These are phyloP conservation scores for Neophaeococcomyces mojaviensis DNA, from an alignment of 2,329 filamentous ascomycete genomes.

Conservation along the genomic window DNA sequence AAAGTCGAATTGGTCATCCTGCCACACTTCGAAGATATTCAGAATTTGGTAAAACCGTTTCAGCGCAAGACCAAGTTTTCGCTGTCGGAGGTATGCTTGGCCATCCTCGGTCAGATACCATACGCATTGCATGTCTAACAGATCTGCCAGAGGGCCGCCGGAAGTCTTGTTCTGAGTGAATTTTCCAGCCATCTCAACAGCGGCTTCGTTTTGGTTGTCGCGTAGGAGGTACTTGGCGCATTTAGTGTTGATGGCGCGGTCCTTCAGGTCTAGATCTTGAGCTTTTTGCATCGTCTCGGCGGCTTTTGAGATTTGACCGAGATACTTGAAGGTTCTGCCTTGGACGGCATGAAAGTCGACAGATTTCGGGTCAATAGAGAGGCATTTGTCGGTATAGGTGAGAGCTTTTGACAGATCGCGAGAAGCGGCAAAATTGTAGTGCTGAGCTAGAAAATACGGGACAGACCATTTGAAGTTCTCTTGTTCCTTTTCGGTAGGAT, in stretches of 20 bases:
- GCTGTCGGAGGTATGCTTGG: conserved; percentile 75
- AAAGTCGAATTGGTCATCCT: conserved; percentile 98
- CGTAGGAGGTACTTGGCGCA: conserved; percentile 93
- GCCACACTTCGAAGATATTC: conserved; percentile 94
- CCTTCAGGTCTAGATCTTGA: conserved; percentile 74
- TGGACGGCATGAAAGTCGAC: conserved; percentile 94
- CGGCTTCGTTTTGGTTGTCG: conserved; percentile 82
- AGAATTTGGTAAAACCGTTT: conserved; percentile 86
- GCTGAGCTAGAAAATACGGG: conserved; percentile 89
- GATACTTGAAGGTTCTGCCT: conserved; percentile 88
- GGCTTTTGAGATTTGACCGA: conserved; percentile 70
- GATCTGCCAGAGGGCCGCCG: conserved; percentile 79
- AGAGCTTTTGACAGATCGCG: conserved; percentile 75
- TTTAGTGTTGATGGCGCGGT: conserved; percentile 98
- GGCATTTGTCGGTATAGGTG: conserved; percentile 74
- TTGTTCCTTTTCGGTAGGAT: conserved; percentile 46
- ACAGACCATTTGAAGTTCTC: conserved; percentile 66
- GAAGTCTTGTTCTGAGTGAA: conserved; percentile 89
- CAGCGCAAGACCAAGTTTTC: conserved; percentile 74
- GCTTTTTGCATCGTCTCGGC: conserved; percentile 83
- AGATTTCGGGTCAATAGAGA: conserved; percentile 68
- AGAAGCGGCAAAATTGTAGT: conserved; percentile 88
- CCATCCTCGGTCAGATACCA: conserved; percentile 97
- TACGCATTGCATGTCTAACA: conserved; percentile 96
- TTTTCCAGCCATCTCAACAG: conserved; percentile 79